Percentiles rank a stretch among this genome's conserved stretches.
phyloP scores from a whole-genome alignment of 2,329 filamentous ascomycete species.

The Aspergillus quadricinctus region DNA sequence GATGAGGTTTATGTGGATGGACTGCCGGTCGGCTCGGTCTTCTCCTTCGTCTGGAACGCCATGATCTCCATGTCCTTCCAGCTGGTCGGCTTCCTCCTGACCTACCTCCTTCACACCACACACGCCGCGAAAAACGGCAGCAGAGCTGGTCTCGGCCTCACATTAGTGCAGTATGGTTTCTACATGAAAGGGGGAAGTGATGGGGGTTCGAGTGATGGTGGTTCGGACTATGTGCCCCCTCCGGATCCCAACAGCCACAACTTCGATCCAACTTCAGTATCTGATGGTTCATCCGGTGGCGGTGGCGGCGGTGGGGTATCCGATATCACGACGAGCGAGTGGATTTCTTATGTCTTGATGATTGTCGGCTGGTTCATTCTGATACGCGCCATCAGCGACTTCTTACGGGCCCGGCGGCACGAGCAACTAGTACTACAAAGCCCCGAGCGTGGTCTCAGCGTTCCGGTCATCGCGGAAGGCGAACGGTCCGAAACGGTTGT shows the following conservation, averaged over 20 bases:
- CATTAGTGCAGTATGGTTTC: conserved; percentile 93
- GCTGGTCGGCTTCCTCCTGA: conserved; percentile 93
- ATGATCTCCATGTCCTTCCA: conserved; percentile 98
- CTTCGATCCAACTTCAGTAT: conserved; percentile 71
- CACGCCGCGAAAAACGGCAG: conserved; percentile 98
- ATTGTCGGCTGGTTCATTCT: conserved; percentile 97
- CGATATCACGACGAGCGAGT: conserved; percentile 71
- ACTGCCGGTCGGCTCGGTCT: conserved; percentile 82
- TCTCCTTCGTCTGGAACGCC: conserved; percentile 71
- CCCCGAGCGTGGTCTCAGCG: conserved; percentile 77
- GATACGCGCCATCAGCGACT: conserved; percentile 90
- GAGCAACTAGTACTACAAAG: conserved; percentile 91
- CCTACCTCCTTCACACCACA: conserved; percentile 94
- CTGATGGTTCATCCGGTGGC: conserved; percentile 31
- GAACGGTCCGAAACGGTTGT: conserved; percentile 76
- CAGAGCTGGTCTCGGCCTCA: conserved; percentile 88
- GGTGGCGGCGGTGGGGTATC: conserved; percentile 42
- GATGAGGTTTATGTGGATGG: conserved; percentile 98
- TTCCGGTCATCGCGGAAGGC: conserved; percentile 81
- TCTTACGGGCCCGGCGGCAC: conserved; percentile 78
- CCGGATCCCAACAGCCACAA: conserved; percentile 85
- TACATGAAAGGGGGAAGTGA: conserved; percentile 71
- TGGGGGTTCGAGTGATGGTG: conserved; percentile 35
- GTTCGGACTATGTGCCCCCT: conserved; percentile 55
- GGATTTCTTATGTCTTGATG: conserved; percentile 90